phyloP scores from a whole-genome alignment of 1,284 basidiomycete genomes.

The Flammula alnicola region DNA sequence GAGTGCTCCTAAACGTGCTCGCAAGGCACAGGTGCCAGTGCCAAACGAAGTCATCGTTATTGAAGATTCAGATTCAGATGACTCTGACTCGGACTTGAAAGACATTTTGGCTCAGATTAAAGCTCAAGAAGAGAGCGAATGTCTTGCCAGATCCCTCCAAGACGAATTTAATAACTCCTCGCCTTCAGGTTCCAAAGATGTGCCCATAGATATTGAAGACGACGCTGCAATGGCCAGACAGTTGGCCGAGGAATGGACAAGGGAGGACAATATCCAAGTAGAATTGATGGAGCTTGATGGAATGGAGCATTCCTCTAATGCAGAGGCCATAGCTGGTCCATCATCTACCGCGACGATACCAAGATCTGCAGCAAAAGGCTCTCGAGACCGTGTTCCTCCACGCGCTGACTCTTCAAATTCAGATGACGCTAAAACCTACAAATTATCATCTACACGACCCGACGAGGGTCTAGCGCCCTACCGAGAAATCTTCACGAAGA shows the following conservation, averaged over 20 bases:
- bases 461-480: slow-evolving; percentile 35
- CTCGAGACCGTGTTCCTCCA: not conserved
- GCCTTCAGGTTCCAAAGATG: slow-evolving; percentile 9
- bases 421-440: not conserved
- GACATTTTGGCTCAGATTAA: slow-evolving; percentile 44
- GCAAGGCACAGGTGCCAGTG: slow-evolving; percentile 4
- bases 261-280: slow-evolving; percentile 20
- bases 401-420: too few species aligned
- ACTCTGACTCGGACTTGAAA: slow-evolving; percentile 44
- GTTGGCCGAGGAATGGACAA: slow-evolving; percentile 43
- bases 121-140: slow-evolving; percentile 49
- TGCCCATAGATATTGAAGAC: slow-evolving; percentile 19
- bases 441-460: slow-evolving; percentile 25
- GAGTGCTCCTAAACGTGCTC: slow-evolving; percentile 10
- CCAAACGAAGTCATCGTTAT: slow-evolving; percentile 26
- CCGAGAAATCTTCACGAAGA: slow-evolving; percentile 37
- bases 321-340: not conserved
- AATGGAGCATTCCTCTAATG: not conserved
- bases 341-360: not conserved
- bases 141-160: slow-evolving; percentile 40
- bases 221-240: slow-evolving; percentile 33
- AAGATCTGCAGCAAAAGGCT: not conserved
- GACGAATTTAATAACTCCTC: slow-evolving; percentile 30
- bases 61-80: slow-evolving; percentile 29
- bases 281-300: not conserved